These are phyloP conservation scores for Epicoccum sorghinum DNA, from an alignment of 2,329 filamentous ascomycete species.

Conservation along the genomic window DNA sequence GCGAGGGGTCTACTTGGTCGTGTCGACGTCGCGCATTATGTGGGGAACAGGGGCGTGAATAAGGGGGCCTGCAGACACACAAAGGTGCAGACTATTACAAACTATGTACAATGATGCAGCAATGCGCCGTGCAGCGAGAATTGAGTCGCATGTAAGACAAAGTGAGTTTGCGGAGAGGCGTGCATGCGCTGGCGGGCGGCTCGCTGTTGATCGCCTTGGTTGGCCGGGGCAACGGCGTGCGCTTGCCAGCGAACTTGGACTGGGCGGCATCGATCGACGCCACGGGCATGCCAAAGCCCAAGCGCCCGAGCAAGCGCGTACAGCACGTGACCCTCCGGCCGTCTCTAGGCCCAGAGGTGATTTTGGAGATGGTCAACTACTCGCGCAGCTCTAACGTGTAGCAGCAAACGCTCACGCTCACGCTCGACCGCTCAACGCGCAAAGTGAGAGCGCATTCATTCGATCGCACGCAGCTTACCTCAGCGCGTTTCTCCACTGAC, in stretches of 20 bases:
- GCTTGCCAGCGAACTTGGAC: constrained; percentile 5
- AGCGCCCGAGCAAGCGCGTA: constrained; percentile 1
- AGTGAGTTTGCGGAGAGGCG: constrained; percentile 12
- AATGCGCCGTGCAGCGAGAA: constrained; percentile 16
- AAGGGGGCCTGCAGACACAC: constrained; percentile 12
- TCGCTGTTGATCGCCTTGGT: constrained; percentile 27
- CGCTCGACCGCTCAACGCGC: constrained; percentile 1
- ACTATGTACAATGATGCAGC: constrained; percentile 39
- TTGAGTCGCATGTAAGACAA: constrained; percentile 20
- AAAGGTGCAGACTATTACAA: constrained; percentile 21
- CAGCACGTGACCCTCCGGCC: constrained; percentile 10
- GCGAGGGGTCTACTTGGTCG: constrained; percentile 29
- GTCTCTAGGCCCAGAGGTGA: constrained; percentile 3
- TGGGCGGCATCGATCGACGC: too few species aligned
- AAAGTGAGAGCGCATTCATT: not conserved
- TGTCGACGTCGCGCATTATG: constrained; percentile 30
- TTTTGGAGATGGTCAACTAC: constrained; percentile 4
- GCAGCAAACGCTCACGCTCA: not conserved
- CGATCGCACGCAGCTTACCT: not conserved
- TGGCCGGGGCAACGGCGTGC: constrained; percentile 20
- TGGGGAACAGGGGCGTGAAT: constrained; percentile 18
- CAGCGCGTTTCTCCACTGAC: not conserved
- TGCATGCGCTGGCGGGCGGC: constrained; percentile 19
- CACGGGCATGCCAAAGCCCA: not conserved
- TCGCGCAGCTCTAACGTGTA: not conserved